Percentiles rank a stretch among this genome's conserved stretches.
These are phyloP conservation scores for Nitzschia sp. DNA, from an alignment of 108 stramenopile species.

Conservation along the genomic window DNA sequence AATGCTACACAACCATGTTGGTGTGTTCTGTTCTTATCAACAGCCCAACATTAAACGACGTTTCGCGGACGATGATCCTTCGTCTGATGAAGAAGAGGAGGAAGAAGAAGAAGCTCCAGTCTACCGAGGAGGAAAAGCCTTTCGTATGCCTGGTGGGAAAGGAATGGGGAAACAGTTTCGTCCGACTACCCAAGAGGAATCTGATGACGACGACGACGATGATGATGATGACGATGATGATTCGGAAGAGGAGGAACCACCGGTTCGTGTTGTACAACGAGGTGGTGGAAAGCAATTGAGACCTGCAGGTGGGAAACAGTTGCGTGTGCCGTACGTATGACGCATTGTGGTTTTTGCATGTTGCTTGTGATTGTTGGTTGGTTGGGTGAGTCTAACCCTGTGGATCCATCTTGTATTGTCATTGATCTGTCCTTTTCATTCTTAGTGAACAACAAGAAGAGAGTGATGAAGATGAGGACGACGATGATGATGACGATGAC, in stretches of 20 bases:
- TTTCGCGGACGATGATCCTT: slow-evolving; percentile 53
- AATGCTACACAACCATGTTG: no score
- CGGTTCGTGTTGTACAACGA: slow-evolving; percentile 28
- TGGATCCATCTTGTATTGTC: neutral
- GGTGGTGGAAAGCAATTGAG: slow-evolving; percentile 75
- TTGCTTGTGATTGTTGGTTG: neutral
- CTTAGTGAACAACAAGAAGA: slow-evolving; percentile 34
- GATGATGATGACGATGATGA: slow-evolving; percentile 43
- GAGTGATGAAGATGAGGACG: slow-evolving; percentile 49
- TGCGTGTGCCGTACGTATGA: slow-evolving; percentile 51
- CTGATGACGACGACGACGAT: slow-evolving; percentile 37
- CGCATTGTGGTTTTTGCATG: neutral
- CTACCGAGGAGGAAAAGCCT: slow-evolving; percentile 61
- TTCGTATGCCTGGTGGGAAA: slow-evolving; percentile 54
- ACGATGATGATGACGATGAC: slow-evolving; percentile 48
- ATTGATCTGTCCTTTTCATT: neutral
- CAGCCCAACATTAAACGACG: slow-evolving; percentile 50
- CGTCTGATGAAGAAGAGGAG: slow-evolving; percentile 36
- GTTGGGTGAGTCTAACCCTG: neutral
- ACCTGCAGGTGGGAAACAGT: slow-evolving; percentile 65
- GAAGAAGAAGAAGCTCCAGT: slow-evolving; percentile 30
- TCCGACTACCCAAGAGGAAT: slow-evolving; percentile 32
- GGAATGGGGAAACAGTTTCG: slow-evolving; percentile 60
- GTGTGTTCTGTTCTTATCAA: no score
- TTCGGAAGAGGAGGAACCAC: slow-evolving; percentile 25